Evolutionary conservation across 1,284 basidiomycete genomes (phyloP), one percentile per base, ranked within the genome.

Genomic region (Dichomitus squalens): DNA sequence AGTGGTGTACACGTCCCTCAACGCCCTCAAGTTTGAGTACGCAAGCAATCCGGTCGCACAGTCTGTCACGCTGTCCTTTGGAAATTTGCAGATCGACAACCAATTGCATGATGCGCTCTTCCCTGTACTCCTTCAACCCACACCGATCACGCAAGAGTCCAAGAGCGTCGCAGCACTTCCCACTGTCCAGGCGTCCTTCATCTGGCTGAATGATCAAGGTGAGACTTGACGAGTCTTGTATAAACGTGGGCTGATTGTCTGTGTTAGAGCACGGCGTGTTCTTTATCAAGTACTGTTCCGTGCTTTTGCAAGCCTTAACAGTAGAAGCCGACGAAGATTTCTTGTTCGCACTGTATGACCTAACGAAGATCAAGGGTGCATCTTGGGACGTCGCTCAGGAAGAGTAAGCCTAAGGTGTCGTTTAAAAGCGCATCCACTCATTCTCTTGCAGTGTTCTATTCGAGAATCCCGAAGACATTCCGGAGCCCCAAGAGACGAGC

Each of bases 281-380:
- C 38, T 99, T 98, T 73, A 83, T 99, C 76, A 99, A 99, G 76
- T 99, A 99, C 69, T 97, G 94, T 49, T 96, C 95, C 1, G 84
- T 99, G 44, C 76, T 99, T 25, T 76, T 99, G 23, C 97, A 99
- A 70, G 94, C 96, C 14, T 82, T 99, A 74, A 97, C 95, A 0
- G 86, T 99, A 31, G 96, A 99, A 73, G 83, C 94, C 31, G 97
- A 99, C 72, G 98, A 99, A 74, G 97, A 99, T 75, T 91, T 99
- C 65, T 73, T 99, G 51, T 98, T 95, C 68, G 88, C 96, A 0
- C 75, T 99, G 25, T 90, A 96, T 69, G 96, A 99, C 68, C 87
- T 99, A 59, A 87, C 88, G 2, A 95, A 96, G 69, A 88, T 98
- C 70, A 87, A 92, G 68, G 95, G 93, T n/a, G 84, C 87, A 12